Evolutionary conservation across 2,329 filamentous ascomycete genomes (phyloP), one percentile per base, ranked within the genome.

Genomic region (Dryadomyces quercus-mongolicae): DNA sequence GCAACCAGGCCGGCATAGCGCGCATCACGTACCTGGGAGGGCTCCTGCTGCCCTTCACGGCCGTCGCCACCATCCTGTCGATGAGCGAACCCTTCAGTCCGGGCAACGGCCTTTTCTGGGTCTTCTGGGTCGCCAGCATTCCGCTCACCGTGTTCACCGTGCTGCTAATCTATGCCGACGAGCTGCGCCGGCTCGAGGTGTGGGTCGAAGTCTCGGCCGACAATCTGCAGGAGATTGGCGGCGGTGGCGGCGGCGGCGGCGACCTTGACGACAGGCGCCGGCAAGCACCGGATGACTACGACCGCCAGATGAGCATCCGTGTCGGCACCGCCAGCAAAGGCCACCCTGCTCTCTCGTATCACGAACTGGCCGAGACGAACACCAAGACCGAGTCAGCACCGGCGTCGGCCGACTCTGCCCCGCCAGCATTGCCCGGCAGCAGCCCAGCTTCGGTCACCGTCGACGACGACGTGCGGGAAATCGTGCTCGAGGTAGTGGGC

Each of bases 11-110:
- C 16, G 68, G 70, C 20, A 66, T 77, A 8, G 69, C 74, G 61
- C 71, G 75, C 6, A 70, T 77, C 15, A 66, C 71, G 1, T 77
- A 77, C 61, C 66, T 77, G 12, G 75, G 74, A 49, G 75, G 73
- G 0, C 61, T 77, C 1, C 63, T 77, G 5, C 67, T 77, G 1
- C 75, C 75, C 2, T 61, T 77, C 18, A 73, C 71, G 4, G 67
- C 77, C 15, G 70, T 77, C 5, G 71, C 74, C 0, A 68, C 71
- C 13, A 67, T 77, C 9, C 64, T 77, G 15, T 71, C 71, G 15
- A 77, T 77, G 64, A 68, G 70, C 31, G 71, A 71, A 8, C 62
- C 67, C 1, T 77, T 70, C 58, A 69, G 68, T 0, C 74, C 75
- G 0, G 67, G 64, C n/a, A 66, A 67, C 0, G 36, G 57, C 16